phyloP scores from a whole-genome alignment of 176 grass and related monocot genomes.

The Oryza punctata region DNA sequence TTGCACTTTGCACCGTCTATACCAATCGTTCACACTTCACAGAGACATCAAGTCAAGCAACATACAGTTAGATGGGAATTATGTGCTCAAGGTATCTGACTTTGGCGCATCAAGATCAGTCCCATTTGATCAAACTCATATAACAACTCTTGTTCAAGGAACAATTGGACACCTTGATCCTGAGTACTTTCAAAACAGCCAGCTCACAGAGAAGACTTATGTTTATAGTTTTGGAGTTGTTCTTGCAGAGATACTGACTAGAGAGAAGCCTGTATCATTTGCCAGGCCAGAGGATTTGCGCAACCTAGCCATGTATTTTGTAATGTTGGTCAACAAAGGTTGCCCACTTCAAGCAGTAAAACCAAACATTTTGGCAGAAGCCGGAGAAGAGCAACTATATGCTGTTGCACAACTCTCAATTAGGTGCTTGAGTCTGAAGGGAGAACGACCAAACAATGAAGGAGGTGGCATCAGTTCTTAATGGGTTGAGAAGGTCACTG shows the following conservation, averaged over 20 bases:
- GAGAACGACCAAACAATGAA: constrained; percentile 47
- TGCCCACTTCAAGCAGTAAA: constrained; percentile 41
- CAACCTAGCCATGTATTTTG: constrained; percentile 46
- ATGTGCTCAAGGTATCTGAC: constrained; percentile 53
- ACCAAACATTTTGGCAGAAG: constrained; percentile 44
- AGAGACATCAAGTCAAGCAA: constrained; percentile 64
- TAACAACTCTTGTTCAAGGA: constrained; percentile 64
- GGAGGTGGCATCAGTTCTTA: constrained; percentile 43
- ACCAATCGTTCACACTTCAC: constrained; percentile 63
- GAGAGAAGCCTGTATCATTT: constrained; percentile 46
- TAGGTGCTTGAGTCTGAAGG: constrained; percentile 56
- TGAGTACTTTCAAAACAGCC: constrained; percentile 54
- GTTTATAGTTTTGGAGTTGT: neutral
- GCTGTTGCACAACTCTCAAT: constrained; percentile 37
- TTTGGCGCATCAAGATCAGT: constrained; percentile 61
- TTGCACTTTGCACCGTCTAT: constrained; percentile 41
- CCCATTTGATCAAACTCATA: constrained; percentile 58
- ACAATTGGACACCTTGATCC: constrained; percentile 64
- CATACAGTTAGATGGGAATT: constrained; percentile 53
- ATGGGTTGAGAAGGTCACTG: constrained; percentile 39
- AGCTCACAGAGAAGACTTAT: constrained; percentile 50
- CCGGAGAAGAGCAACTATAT: constrained; percentile 39
- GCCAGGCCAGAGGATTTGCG: constrained; percentile 43
- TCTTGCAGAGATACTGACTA: constrained; percentile 54
- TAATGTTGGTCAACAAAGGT: constrained; percentile 34